Conservation (phyloP, 345 rosid species). For the Toxicodendron radicans region DNA sequence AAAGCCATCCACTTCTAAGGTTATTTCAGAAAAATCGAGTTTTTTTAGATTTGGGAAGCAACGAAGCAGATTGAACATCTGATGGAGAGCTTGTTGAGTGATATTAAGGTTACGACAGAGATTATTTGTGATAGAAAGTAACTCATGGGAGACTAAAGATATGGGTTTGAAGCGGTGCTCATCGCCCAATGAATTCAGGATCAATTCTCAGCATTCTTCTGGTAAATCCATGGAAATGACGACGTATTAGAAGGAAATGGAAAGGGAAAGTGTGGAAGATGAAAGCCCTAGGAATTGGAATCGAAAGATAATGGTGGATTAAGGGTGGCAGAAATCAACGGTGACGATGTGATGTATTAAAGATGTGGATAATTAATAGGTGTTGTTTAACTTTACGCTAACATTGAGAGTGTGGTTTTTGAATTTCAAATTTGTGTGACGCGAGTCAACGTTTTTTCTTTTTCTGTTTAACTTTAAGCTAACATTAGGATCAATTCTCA, state of each 20-base stretch:
- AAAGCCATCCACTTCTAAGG: conserved; percentile 26
- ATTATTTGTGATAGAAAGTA: conserved; percentile 55
- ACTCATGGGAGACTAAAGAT: conserved; percentile 54
- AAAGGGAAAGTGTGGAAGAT: too few species aligned
- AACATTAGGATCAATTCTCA: too few species aligned
- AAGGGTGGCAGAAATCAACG: too few species aligned
- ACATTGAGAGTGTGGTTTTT: not conserved
- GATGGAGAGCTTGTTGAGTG: conserved; percentile 42
- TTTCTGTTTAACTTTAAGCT: too few species aligned
- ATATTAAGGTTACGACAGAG: conserved; percentile 52
- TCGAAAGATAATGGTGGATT: too few species aligned
- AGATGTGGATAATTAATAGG: too few species aligned
- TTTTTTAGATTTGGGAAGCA: conserved; percentile 54
- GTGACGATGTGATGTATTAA: too few species aligned
- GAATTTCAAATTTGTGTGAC: not conserved
- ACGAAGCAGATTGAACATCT: conserved; percentile 30
- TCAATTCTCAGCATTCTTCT: conserved; percentile 71
- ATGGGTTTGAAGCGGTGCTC: conserved; percentile 51
- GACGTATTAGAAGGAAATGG: too few species aligned
- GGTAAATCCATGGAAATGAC: conserved; percentile 40
- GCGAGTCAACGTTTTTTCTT: too few species aligned
- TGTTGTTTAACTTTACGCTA: too few species aligned
- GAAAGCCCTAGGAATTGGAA: too few species aligned
- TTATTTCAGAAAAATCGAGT: conserved; percentile 33
- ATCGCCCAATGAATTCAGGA: conserved; percentile 42